These are phyloP conservation scores for Talaromyces sp. DNA, from an alignment of 2,329 filamentous ascomycete species.

Conservation along the genomic window DNA sequence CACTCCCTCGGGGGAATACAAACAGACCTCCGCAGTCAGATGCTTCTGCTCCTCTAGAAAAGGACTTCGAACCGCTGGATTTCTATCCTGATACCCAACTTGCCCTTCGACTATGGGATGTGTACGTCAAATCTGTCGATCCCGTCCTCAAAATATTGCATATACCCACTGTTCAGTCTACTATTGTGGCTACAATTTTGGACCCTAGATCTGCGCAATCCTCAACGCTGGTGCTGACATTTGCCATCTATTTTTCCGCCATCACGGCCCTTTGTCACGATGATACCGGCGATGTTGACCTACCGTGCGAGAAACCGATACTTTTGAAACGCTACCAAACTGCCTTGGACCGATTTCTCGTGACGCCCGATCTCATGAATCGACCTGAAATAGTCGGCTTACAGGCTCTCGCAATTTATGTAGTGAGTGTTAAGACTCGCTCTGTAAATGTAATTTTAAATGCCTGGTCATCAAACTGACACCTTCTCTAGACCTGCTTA, in stretches of 20 bases:
- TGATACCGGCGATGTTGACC: slow-evolving; percentile 20
- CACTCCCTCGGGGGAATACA: background rate
- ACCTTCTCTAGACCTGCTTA: slow-evolving; percentile 50
- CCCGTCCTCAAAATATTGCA: slow-evolving; percentile 17
- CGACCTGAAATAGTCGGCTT: slow-evolving; percentile 12
- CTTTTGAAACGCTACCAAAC: slow-evolving; percentile 10
- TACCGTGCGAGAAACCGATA: slow-evolving; percentile 2
- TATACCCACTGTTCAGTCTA: slow-evolving; percentile 15
- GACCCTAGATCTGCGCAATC: slow-evolving; percentile 24
- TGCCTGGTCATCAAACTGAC: slow-evolving; percentile 20
- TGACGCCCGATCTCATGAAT: slow-evolving; percentile 13
- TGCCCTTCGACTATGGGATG: slow-evolving; percentile 14
- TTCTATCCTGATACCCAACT: slow-evolving; percentile 15
- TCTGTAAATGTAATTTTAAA: too few relatives aligned
- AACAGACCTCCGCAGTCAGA: background rate
- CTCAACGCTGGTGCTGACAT: slow-evolving; percentile 41
- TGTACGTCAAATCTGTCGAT: slow-evolving; percentile 16
- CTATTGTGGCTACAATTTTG: slow-evolving; percentile 16
- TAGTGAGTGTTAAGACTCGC: too few relatives aligned
- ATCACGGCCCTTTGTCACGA: slow-evolving; percentile 35
- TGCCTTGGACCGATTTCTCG: slow-evolving; percentile 11
- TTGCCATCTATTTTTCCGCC: slow-evolving; percentile 52
- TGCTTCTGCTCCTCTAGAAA: background rate
- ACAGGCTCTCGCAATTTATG: slow-evolving; percentile 17
- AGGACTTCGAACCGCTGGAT: slow-evolving; percentile 4